Base-by-base conservation (phyloP, 2,329 filamentous ascomycete genomes). In the Pseudovirgaria hyperparasitica region DNA sequence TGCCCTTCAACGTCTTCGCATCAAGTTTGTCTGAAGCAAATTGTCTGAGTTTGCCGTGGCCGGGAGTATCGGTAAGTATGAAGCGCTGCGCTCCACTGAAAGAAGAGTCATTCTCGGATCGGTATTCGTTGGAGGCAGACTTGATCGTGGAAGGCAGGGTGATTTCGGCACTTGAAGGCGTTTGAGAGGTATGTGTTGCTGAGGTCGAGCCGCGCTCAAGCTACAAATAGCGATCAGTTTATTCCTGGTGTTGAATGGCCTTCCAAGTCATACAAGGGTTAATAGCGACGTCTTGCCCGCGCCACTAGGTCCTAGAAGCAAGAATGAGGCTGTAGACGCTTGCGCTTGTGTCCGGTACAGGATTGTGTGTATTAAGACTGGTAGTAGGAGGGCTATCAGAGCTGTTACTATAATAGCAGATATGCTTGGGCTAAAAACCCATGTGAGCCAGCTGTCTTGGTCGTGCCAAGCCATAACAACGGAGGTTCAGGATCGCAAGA, bases 21-120 rank as follows among this genome's bases (percentile, higher is more conserved):
- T 63, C 50, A 32, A 73, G 57, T 9, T 60, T 46, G 22, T 62
- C 54, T 32, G 79, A 62, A 4, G 80, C 74, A 38, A 72, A 63
- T 42, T 73, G 69, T 34, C 90, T 82, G 32, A 98, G 72, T 59
- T 98, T 98, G 43, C 84, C 85, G 60, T 98, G 90, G 20, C 90
- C 90, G 0, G 90, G 90, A 1, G 87, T 96, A 58, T 98, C 90
- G 46, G 82, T 60, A 18, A 96, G 61, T 21, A 80, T 61, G 50
- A 90, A 82, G 48, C 74, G 78, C 48, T 78, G 73, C 3, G 54
- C 41, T 35, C 61, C 54, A 32, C 50, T 46, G 25, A 57, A 57
- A 7, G 72, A 65, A 14, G 70, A 67, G 47, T 82, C 76, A 44
- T 77, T 71, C 15, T 62, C 55, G 22, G 72, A 77, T 38, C 76